Evolutionary conservation across 768 basidiomycete species (phyloP), one percentile per base, ranked within the genome.

Genomic region (Sporobolomyces phaffii): DNA sequence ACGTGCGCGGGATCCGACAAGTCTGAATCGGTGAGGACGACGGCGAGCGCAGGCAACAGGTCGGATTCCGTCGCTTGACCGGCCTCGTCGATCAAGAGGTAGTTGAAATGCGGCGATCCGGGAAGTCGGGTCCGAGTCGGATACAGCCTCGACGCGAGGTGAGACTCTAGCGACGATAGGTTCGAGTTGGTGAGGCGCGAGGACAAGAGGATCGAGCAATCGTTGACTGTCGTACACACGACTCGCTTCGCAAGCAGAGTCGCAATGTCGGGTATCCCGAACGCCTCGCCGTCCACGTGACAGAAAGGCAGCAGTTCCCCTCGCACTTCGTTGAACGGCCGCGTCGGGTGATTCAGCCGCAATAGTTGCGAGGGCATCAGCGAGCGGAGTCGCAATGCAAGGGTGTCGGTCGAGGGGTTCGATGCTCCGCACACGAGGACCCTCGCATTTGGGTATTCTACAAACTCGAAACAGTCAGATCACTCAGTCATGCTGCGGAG

Each of bases 61-160:
- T 78, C 78, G 5, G 77, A 75, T 56, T 79, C 78, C n/a, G 75
- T 74, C 0, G 75, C 77, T 73, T 79, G 78, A 2, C 68, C 78
- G 0, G 78, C 78, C 68, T 79, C 78, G 66, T 79, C 78, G 28
- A 78, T 61, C 13, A 79, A 62, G 17, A 79, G 74, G 70, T 77
- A 77, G 7, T 75, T 76, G 74, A 78, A 79, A 60, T 78, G 78
- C 22, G 72, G 75, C 43, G 56, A 20, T 18, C 20, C 54, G 56
- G 33, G 29, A 13, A n/a, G 6, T 8, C 28, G 33, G 6, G 24
- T 41, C 24, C 14, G 14, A 7, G 50, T 43, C 1, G 68, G 68
- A 29, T 13, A 2, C 5, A 49, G 44, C 20, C 29, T 28, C 7
- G 43, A 26, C 22, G 17, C 52, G 68, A 34, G 24, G n/a, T 45